Evolutionary conservation across 2,329 filamentous ascomycete species (phyloP).

Genomic region (Hypoxylon sp.): DNA sequence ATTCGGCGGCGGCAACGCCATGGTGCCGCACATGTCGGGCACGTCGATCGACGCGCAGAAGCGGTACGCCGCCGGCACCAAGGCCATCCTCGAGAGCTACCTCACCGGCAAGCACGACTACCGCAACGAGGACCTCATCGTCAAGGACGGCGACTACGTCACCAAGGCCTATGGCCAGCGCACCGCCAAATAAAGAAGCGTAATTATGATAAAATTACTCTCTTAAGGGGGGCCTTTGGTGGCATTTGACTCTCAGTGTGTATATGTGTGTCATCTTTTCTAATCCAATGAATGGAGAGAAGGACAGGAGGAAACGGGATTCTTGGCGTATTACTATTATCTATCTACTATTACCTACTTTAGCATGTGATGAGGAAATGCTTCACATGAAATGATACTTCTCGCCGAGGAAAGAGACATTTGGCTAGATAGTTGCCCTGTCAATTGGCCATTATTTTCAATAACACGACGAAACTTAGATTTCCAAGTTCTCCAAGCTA

Average conservation of each 20-base stretch:
- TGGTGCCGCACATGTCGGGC: conserved; percentile 98
- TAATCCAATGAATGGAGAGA: conserved; percentile 1
- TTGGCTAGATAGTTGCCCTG: conserved; percentile 27
- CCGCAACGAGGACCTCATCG: conserved; percentile 89
- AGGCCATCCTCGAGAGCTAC: conserved; percentile 92
- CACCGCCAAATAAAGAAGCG: conserved; percentile 48
- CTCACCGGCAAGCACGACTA: conserved; percentile 90
- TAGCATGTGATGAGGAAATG: conserved; percentile 19
- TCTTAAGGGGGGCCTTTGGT: no score
- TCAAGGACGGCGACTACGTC: conserved; percentile 89
- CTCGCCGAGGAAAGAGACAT: not conserved
- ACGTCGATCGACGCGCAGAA: conserved; percentile 98
- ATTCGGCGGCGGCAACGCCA: conserved; percentile 97
- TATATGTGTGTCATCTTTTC: not conserved
- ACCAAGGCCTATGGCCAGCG: conserved; percentile 93
- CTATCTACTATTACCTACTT: conserved; percentile 1
- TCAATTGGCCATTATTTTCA: conserved; percentile 30
- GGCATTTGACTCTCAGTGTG: not conserved
- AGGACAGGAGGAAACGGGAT: conserved; percentile 19
- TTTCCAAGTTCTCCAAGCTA: not conserved
- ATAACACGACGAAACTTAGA: conserved; percentile 24
- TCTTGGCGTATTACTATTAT: conserved; percentile 15
- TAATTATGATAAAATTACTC: no score
- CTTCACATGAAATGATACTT: conserved; percentile 8
- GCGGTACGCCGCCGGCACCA: conserved; percentile 87